These are phyloP conservation scores for Hura crepitans DNA, from an alignment of 441 rosid species.

Conservation along the genomic window DNA sequence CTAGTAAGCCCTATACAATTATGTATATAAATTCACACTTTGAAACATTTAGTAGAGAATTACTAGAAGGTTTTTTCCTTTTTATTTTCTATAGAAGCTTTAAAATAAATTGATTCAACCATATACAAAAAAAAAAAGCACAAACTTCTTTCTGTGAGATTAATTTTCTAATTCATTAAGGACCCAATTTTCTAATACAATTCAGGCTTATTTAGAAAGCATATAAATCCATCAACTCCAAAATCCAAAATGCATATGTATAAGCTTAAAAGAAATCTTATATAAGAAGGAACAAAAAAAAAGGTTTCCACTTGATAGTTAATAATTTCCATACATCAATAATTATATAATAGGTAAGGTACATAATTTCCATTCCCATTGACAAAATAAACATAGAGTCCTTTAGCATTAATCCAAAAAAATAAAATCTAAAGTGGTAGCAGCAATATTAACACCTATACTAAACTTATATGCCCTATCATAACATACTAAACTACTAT, in stretches of 20 bases:
- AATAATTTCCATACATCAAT: too few species aligned
- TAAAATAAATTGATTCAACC: background rate
- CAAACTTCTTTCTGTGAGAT: background rate
- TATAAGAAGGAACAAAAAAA: background rate
- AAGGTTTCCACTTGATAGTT: too few species aligned
- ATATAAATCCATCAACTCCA: background rate
- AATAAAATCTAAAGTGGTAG: too few species aligned
- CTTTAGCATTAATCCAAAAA: too few species aligned
- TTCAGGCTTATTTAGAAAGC: background rate
- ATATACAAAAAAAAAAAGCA: background rate
- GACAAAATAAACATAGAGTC: too few species aligned
- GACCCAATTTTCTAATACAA: too few species aligned
- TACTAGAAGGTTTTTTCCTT: background rate
- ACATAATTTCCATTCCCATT: too few species aligned
- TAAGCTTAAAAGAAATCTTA: background rate
- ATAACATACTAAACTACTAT: too few species aligned
- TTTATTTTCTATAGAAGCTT: background rate
- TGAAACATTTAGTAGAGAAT: background rate
- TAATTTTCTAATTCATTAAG: background rate
- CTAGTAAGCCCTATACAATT: slow-evolving; percentile 48
- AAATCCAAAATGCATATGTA: background rate
- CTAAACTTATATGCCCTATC: too few species aligned
- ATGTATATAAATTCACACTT: slow-evolving; percentile 18
- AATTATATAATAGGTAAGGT: too few species aligned
- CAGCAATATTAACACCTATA: too few species aligned